phyloP scores from a whole-genome alignment of 345 rosid species.

The Lenwebbia sp. region DNA sequence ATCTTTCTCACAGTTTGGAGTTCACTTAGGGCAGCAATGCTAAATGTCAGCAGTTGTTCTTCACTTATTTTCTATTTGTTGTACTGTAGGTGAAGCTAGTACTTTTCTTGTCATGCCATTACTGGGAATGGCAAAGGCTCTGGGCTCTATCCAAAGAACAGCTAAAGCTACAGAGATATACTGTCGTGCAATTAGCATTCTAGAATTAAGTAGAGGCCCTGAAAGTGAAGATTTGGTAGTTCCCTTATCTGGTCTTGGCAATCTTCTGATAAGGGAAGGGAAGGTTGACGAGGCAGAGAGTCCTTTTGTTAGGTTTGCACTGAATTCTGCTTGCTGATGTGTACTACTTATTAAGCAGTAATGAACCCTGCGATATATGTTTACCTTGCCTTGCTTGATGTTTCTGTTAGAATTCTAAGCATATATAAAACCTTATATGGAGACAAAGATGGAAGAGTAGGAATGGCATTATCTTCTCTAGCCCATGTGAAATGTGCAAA shows the following conservation, averaged over 20 bases:
- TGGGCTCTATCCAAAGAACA: slow-evolving; percentile 46
- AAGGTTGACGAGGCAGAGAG: slow-evolving; percentile 52
- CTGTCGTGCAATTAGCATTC: slow-evolving; percentile 37
- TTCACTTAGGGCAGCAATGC: background rate
- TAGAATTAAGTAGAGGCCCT: slow-evolving; percentile 57
- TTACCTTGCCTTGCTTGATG: slow-evolving; percentile 5
- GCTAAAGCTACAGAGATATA: slow-evolving; percentile 45
- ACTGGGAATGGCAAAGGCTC: slow-evolving; percentile 74
- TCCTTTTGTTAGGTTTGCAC: slow-evolving; percentile 42
- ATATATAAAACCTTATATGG: slow-evolving; percentile 58
- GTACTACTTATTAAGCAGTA: background rate
- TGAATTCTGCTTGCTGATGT: background rate
- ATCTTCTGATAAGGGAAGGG: slow-evolving; percentile 66
- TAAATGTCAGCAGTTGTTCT: background rate
- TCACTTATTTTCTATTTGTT: background rate
- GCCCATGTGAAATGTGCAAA: slow-evolving; percentile 70
- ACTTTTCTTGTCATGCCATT: slow-evolving; percentile 56
- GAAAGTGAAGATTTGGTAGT: slow-evolving; percentile 69
- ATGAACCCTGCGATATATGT: background rate
- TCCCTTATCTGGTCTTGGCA: slow-evolving; percentile 61
- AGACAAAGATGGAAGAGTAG: slow-evolving; percentile 68
- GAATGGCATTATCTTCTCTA: slow-evolving; percentile 72
- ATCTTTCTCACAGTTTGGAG: background rate
- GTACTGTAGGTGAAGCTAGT: slow-evolving; percentile 37
- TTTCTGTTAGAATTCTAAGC: slow-evolving; percentile 35